These are phyloP conservation scores for Scleroderma bovista DNA, from an alignment of 768 basidiomycete genomes.

Conservation along the genomic window DNA sequence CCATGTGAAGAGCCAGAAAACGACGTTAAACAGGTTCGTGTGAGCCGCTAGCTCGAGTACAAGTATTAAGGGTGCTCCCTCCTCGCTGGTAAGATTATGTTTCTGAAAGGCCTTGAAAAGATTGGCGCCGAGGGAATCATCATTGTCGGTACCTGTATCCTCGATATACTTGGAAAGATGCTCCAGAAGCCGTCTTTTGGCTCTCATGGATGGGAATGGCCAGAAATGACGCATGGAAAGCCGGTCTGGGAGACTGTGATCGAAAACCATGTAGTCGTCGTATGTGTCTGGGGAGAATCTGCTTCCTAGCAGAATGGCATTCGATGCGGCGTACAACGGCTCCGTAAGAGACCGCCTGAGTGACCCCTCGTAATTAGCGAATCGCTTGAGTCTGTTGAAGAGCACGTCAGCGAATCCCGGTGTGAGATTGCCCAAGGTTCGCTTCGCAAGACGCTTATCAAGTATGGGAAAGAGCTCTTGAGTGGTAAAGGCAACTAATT, in stretches of 20 bases:
- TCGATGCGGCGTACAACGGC: constrained; percentile 15
- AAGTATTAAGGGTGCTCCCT: constrained; percentile 14
- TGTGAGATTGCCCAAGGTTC: constrained; percentile 8
- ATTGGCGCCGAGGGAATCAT: constrained; percentile 6
- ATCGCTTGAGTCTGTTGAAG: constrained; percentile 8
- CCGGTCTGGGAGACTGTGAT: constrained; percentile 15
- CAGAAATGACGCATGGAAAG: constrained; percentile 9
- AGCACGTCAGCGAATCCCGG: constrained; percentile 8
- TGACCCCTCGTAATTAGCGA: constrained; percentile 5
- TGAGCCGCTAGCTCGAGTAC: constrained; percentile 17
- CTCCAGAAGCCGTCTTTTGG: constrained; percentile 7
- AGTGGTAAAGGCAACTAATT: constrained; percentile 13
- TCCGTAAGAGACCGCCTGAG: constrained; percentile 11
- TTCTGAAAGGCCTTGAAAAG: constrained; percentile 15
- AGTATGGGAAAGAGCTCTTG: constrained; percentile 16
- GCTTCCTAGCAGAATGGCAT: constrained; percentile 13
- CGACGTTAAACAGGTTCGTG: constrained; percentile 16
- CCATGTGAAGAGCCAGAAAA: constrained; percentile 15
- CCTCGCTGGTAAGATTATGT: constrained; percentile 13
- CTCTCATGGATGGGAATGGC: constrained; percentile 11
- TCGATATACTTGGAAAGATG: constrained; percentile 11
- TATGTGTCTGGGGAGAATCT: constrained; percentile 16
- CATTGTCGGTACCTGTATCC: constrained; percentile 3
- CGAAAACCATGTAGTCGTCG: constrained; percentile 15
- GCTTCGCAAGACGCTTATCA: constrained; percentile 18